Evolutionary conservation across 2,329 filamentous ascomycete species (phyloP).

Genomic region (Colletotrichum falcatum): DNA sequence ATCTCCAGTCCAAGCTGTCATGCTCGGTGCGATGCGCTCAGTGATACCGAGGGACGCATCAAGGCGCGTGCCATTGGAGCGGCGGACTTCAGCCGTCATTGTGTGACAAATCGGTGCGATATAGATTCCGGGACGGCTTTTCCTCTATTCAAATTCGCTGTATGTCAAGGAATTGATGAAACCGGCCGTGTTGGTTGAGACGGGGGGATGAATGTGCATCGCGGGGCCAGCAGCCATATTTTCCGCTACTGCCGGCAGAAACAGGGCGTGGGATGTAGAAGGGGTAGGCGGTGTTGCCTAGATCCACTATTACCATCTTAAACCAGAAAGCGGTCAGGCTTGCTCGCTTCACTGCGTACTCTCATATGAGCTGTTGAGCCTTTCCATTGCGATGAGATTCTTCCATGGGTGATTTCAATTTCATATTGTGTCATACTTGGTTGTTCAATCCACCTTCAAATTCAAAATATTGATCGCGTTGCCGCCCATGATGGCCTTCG

Average conservation of each 20-base stretch:
- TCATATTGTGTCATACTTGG: background rate
- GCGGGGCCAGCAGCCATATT: slow-evolving; percentile 36
- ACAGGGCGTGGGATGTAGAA: background rate
- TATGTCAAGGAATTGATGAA: background rate
- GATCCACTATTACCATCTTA: fast-evolving
- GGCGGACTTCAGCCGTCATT: slow-evolving; percentile 30
- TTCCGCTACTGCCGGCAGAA: slow-evolving; percentile 38
- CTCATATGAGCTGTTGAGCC: slow-evolving; percentile 13
- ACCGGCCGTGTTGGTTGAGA: slow-evolving; percentile 5
- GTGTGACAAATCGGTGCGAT: background rate
- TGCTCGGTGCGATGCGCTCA: slow-evolving; percentile 41
- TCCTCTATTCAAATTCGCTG: background rate
- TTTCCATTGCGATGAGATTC: background rate
- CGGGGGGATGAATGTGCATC: slow-evolving; percentile 6
- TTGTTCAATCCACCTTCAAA: slow-evolving; percentile 26
- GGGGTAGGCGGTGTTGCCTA: background rate
- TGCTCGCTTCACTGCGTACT: background rate
- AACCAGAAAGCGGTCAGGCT: slow-evolving; percentile 10
- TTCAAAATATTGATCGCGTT: slow-evolving; percentile 68
- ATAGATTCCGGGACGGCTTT: fast-evolving
- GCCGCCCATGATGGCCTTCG: slow-evolving; percentile 67
- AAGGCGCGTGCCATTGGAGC: slow-evolving; percentile 36
- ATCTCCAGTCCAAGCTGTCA: slow-evolving; percentile 40
- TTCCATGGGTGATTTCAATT: background rate
- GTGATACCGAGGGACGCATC: slow-evolving; percentile 42